phyloP scores from a whole-genome alignment of 2,329 filamentous ascomycete genomes.

The Tolypocladium tropicale region DNA sequence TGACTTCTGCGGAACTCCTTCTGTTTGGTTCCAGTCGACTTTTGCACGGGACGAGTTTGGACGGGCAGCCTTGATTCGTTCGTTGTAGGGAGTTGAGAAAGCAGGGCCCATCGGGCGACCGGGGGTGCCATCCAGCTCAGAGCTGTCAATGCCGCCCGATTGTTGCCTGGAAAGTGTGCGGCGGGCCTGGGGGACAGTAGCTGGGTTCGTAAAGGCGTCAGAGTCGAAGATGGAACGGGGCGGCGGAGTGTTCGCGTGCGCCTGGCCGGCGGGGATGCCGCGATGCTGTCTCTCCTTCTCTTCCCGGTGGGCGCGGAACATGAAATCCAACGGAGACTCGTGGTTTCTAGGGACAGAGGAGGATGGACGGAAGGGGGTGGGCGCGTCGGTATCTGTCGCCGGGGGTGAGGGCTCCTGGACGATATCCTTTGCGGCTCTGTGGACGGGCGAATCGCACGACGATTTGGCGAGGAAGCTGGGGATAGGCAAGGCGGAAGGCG shows the following conservation, averaged over 20 bases:
- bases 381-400: conserved; percentile 40
- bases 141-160: conserved; percentile 14
- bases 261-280: conserved; percentile 31
- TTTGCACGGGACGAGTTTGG: conserved; percentile 16
- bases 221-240: conserved; percentile 25
- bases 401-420: conserved; percentile 38
- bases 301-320: conserved; percentile 79
- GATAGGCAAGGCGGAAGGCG: conserved; percentile 79
- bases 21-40: conserved; percentile 5
- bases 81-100: conserved; percentile 56
- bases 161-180: conserved; percentile 12
- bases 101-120: conserved; percentile 49
- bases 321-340: conserved; percentile 76
- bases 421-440: conserved; percentile 23
- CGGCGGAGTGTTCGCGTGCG: conserved; percentile 32
- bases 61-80: conserved; percentile 48
- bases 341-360: conserved; percentile 22
- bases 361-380: conserved; percentile 30
- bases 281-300: conserved; percentile 56
- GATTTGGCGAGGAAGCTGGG: conserved; percentile 78
- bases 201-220: conserved; percentile 10
- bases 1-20: conserved; percentile 1
- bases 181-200: conserved; percentile 14
- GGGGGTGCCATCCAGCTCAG: conserved; percentile 54
- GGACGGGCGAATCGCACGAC: conserved; percentile 50